These are phyloP conservation scores for Penicillium paxilli DNA, from an alignment of 495 filamentous ascomycete genomes.

Conservation along the genomic window DNA sequence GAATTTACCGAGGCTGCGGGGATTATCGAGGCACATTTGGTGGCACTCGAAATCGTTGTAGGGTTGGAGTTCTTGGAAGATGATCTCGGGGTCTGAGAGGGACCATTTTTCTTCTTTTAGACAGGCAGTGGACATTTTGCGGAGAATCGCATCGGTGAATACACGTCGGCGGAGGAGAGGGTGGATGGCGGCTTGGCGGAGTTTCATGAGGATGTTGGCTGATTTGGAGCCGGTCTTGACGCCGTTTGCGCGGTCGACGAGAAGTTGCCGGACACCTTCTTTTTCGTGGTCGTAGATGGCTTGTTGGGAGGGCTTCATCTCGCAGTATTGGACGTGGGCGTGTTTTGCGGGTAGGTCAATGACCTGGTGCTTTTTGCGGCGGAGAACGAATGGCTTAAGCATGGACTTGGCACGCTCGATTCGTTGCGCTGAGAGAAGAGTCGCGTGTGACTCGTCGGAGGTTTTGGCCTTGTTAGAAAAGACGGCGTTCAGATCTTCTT, in stretches of 20 bases:
- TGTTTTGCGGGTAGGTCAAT: slow-evolving; percentile 84
- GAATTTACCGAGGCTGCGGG: slow-evolving; percentile 66
- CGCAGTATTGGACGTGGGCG: slow-evolving; percentile 72
- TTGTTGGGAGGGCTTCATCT: slow-evolving; percentile 67
- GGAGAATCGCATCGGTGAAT: slow-evolving; percentile 71
- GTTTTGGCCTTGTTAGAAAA: slow-evolving; percentile 90
- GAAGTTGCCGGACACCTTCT: slow-evolving; percentile 51
- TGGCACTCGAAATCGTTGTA: slow-evolving; percentile 85
- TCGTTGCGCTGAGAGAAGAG: slow-evolving; percentile 79
- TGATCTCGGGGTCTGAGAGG: slow-evolving; percentile 59
- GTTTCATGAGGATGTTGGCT: slow-evolving; percentile 81
- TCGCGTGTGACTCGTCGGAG: slow-evolving; percentile 67
- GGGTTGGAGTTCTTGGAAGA: slow-evolving; percentile 69
- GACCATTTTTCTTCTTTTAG: slow-evolving; percentile 64
- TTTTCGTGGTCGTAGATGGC: slow-evolving; percentile 68
- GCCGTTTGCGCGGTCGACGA: slow-evolving; percentile 58
- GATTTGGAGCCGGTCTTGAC: slow-evolving; percentile 56
- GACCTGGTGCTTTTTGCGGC: slow-evolving; percentile 94
- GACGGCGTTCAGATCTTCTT: slow-evolving; percentile 73
- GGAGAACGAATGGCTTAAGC: slow-evolving; percentile 91
- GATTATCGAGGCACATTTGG: slow-evolving; percentile 69
- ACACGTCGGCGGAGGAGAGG: slow-evolving; percentile 80
- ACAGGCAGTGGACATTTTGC: slow-evolving; percentile 75
- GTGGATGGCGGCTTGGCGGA: slow-evolving; percentile 91
- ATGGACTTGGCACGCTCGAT: slow-evolving; percentile 86